phyloP scores from a whole-genome alignment of 1,284 basidiomycete species.

The Blastosporella zonata region DNA sequence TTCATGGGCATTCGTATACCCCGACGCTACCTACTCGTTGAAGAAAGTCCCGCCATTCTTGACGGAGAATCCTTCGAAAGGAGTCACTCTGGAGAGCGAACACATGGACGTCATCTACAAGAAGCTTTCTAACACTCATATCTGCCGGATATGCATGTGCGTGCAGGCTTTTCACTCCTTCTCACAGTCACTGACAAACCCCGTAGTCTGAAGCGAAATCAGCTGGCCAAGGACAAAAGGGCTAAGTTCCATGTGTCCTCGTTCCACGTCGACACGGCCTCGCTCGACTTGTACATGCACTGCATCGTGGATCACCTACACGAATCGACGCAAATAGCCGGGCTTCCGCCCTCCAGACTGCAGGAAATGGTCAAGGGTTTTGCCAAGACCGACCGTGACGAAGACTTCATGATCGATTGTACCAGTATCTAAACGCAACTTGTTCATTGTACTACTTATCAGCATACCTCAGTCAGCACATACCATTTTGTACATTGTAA shows the following conservation, averaged over 20 bases:
- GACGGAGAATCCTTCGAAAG: background rate
- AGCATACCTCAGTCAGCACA: too few relatives aligned
- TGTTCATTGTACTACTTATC: too few relatives aligned
- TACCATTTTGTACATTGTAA: too few relatives aligned
- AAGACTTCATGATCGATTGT: conserved; percentile 2
- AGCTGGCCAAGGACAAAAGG: background rate
- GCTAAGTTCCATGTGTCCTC: background rate
- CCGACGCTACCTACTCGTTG: background rate
- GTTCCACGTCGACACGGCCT: background rate
- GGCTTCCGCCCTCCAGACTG: background rate
- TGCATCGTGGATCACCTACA: background rate
- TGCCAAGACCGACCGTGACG: conserved; percentile 6
- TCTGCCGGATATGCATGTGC: conserved; percentile 12
- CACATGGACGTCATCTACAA: conserved; percentile 5
- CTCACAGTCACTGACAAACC: background rate
- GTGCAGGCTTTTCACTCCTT: background rate
- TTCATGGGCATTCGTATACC: background rate
- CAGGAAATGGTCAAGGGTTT: conserved; percentile 4
- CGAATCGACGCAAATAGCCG: conserved; percentile 1
- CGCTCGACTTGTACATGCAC: background rate
- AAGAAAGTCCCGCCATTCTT: background rate
- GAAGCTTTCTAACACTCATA: background rate
- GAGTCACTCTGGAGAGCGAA: background rate
- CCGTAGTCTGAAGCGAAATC: conserved; percentile 2
- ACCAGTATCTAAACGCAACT: too few relatives aligned